phyloP scores from a whole-genome alignment of 2,329 filamentous ascomycete genomes.

The Fusarium nematophilum region DNA sequence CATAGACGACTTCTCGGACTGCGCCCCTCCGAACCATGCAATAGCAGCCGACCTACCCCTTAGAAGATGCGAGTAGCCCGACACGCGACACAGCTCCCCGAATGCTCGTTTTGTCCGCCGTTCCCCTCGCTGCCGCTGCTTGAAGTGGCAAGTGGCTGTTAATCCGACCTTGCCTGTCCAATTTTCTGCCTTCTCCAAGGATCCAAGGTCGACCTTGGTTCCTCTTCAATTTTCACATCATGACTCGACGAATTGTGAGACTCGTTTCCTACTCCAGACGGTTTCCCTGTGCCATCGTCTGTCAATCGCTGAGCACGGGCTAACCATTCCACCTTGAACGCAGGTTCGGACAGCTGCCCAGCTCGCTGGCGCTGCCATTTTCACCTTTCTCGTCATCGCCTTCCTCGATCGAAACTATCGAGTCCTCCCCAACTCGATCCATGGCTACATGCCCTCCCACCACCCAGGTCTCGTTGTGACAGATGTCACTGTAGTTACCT shows the following conservation, averaged over 20 bases:
- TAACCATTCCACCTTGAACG: slow-evolving; percentile 5
- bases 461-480: slow-evolving; percentile 87
- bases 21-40: slow-evolving; percentile 37
- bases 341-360: slow-evolving; percentile 79
- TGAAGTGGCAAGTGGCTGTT: slow-evolving; percentile 28
- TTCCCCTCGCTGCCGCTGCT: slow-evolving; percentile 28
- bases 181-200: neutral
- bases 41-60: slow-evolving; percentile 35
- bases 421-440: slow-evolving; percentile 85
- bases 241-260: slow-evolving; percentile 54
- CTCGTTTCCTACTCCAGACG: neutral
- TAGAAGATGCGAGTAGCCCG: slow-evolving; percentile 45
- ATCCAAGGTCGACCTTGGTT: slow-evolving; percentile 4
- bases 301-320: neutral
- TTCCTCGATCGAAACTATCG: slow-evolving; percentile 90
- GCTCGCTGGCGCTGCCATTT: slow-evolving; percentile 72
- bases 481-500: slow-evolving; percentile 82
- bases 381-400: slow-evolving; percentile 78
- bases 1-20: neutral
- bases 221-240: slow-evolving; percentile 35
- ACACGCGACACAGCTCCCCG: slow-evolving; percentile 25
- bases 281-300: neutral
- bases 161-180: slow-evolving; percentile 2
- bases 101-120: slow-evolving; percentile 34
- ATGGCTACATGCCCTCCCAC: slow-evolving; percentile 87